phyloP scores from a whole-genome alignment of 192 early-diverging fungal species.

The Paraglomus brasilianum region DNA sequence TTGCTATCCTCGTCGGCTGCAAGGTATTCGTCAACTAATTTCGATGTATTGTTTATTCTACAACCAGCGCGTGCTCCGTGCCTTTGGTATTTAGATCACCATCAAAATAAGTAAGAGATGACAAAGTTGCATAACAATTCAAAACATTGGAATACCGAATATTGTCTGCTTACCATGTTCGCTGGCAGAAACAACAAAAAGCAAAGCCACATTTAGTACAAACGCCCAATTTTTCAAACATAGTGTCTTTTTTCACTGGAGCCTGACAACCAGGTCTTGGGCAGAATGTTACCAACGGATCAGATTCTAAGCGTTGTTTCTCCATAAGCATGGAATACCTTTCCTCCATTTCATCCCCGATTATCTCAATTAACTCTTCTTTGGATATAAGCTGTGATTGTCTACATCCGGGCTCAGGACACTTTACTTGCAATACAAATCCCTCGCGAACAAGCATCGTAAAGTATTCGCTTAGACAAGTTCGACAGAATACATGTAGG shows the following conservation, averaged over 20 bases:
- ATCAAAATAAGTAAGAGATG: neutral
- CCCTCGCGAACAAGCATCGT: conserved; percentile 37
- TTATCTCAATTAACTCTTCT: conserved; percentile 30
- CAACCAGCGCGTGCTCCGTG: conserved; percentile 29
- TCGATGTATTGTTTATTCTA: conserved; percentile 24
- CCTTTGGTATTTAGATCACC: conserved; percentile 21
- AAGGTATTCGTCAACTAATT: conserved; percentile 32
- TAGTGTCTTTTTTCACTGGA: conserved; percentile 32
- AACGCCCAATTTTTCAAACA: conserved; percentile 32
- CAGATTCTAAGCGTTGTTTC: conserved; percentile 30
- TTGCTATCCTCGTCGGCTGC: conserved; percentile 25
- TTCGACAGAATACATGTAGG: conserved; percentile 36
- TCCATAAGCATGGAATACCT: conserved; percentile 28
- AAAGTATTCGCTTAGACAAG: conserved; percentile 34
- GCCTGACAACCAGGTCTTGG: conserved; percentile 31
- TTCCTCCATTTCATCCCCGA: conserved; percentile 30
- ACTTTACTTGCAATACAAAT: conserved; percentile 31
- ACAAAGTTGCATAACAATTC: no score
- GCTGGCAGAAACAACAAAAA: conserved; percentile 35
- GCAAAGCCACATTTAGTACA: conserved; percentile 36
- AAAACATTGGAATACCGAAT: no score
- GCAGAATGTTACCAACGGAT: conserved; percentile 34
- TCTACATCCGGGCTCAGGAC: conserved; percentile 36
- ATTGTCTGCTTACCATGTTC: conserved; percentile 3
- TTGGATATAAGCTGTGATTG: conserved; percentile 1